Evolutionary conservation across 495 filamentous ascomycete species (phyloP).

Genomic region (Xylaria acuta): DNA sequence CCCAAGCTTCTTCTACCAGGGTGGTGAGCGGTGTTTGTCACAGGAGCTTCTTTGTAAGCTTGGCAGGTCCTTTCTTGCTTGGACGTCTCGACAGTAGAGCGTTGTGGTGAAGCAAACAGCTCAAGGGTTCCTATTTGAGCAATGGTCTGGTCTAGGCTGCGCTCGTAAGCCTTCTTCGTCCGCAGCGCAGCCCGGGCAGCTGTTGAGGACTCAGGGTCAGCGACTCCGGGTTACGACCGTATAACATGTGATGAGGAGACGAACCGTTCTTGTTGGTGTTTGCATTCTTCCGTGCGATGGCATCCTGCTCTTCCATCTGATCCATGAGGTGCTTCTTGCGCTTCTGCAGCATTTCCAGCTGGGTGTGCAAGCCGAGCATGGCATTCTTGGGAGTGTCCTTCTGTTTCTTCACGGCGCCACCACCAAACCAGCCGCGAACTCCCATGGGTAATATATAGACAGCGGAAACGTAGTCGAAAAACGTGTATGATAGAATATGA

Average conservation of each 20-base stretch:
- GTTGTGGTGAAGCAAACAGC: constrained; percentile 35
- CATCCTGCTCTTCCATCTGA: constrained; percentile 93
- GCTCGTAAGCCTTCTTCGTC: constrained; percentile 92
- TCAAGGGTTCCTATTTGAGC: constrained; percentile 91
- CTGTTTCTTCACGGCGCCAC: constrained; percentile 71
- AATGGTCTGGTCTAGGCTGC: constrained; percentile 86
- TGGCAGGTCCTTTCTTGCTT: neutral
- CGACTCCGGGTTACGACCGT: neutral
- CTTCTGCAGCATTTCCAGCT: constrained; percentile 98
- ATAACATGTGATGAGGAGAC: constrained; percentile 40
- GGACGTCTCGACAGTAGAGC: neutral
- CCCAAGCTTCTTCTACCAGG: neutral
- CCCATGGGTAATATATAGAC: constrained; percentile 52
- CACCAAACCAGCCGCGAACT: constrained; percentile 87
- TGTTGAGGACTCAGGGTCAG: constrained; percentile 42
- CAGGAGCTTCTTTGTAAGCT: neutral
- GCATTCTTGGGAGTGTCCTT: constrained; percentile 97
- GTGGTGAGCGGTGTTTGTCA: neutral
- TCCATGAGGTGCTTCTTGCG: constrained; percentile 86
- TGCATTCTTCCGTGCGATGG: constrained; percentile 85
- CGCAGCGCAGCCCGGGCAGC: constrained; percentile 89
- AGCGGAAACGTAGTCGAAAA: neutral
- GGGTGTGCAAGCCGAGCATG: constrained; percentile 83
- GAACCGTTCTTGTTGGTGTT: constrained; percentile 88
- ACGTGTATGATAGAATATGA: neutral